phyloP scores from a whole-genome alignment of 2,329 filamentous ascomycete species.

The Neopestalotiopsis clavispora region DNA sequence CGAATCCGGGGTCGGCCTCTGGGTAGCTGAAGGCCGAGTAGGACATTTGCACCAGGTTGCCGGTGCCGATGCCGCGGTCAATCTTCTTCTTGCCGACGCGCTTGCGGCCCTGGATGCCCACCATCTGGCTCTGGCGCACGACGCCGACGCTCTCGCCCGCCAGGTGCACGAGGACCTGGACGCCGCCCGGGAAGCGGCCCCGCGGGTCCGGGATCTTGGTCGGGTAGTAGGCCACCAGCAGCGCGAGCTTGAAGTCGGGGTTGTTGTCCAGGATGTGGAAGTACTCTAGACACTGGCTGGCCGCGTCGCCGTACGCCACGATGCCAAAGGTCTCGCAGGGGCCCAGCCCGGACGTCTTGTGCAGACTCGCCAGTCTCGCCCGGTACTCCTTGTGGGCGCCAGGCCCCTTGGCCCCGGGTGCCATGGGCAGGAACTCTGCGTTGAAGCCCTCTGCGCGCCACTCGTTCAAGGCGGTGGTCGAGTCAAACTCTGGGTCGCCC shows the following conservation, averaged over 20 bases:
- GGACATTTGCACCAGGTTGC: slow-evolving; percentile 39
- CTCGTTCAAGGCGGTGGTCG: slow-evolving; percentile 36
- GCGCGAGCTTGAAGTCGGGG: slow-evolving; percentile 45
- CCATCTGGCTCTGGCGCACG: slow-evolving; percentile 47
- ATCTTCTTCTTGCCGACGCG: slow-evolving; percentile 39
- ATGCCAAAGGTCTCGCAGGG: slow-evolving; percentile 51
- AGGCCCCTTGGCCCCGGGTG: slow-evolving; percentile 26
- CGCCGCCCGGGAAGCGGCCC: slow-evolving; percentile 43
- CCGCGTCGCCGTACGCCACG: slow-evolving; percentile 49
- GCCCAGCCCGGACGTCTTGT: slow-evolving; percentile 34
- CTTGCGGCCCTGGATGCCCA: slow-evolving; percentile 50
- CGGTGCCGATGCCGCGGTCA: slow-evolving; percentile 42
- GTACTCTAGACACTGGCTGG: slow-evolving; percentile 47
- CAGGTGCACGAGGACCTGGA: slow-evolving; percentile 46
- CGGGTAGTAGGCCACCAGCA: slow-evolving; percentile 51
- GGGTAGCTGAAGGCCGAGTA: slow-evolving; percentile 47
- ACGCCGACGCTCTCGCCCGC: slow-evolving; percentile 45
- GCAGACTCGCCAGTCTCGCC: slow-evolving; percentile 38
- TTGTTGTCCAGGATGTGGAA: slow-evolving; percentile 51
- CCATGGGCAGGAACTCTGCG: slow-evolving; percentile 48
- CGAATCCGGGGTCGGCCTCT: slow-evolving; percentile 66
- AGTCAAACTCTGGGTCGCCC: slow-evolving; percentile 48
- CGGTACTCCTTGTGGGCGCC: slow-evolving; percentile 35
- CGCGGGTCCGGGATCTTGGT: slow-evolving; percentile 47
- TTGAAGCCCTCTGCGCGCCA: slow-evolving; percentile 50